phyloP scores from a whole-genome alignment of 2,329 filamentous ascomycete genomes.

The Diplodia sapinea region DNA sequence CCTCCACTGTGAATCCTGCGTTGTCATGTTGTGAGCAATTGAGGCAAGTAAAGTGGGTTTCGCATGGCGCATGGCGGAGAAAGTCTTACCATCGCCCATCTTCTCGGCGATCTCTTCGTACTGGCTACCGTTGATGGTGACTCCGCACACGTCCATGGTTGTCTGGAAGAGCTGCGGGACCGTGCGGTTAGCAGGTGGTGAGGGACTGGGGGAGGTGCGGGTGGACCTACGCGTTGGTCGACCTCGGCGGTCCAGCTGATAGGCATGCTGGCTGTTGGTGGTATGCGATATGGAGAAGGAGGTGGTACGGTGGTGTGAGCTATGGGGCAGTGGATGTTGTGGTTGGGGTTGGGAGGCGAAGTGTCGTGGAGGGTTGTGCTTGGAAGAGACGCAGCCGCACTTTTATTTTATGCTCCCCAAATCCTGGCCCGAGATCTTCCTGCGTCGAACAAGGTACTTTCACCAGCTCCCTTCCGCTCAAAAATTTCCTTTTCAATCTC shows the following conservation, averaged over 20 bases:
- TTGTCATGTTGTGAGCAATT: not conserved
- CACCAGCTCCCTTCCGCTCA: too few species aligned
- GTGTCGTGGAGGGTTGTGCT: not conserved
- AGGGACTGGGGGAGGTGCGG: not conserved
- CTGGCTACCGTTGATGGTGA: not conserved
- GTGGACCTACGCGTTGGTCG: not conserved
- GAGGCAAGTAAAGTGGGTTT: not conserved
- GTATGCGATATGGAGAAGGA: not conserved
- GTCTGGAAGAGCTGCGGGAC: not conserved
- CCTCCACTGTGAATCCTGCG: constrained; percentile 2
- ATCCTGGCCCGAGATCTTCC: too few species aligned
- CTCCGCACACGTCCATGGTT: constrained; percentile 5
- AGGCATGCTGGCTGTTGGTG: not conserved
- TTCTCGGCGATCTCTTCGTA: not conserved
- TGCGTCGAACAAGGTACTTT: too few species aligned
- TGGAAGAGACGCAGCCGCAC: not conserved
- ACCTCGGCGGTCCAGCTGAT: constrained; percentile 7
- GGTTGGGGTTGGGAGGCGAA: not conserved
- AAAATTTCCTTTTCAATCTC: too few species aligned
- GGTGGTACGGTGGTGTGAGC: not conserved
- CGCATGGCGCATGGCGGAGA: too few species aligned
- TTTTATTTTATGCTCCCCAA: not conserved
- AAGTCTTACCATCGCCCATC: constrained; percentile 1
- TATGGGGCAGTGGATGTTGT: not conserved
- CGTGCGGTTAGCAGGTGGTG: not conserved